Base-by-base conservation (phyloP, 2,329 filamentous ascomycete species). In the Colletotrichum sp. region DNA sequence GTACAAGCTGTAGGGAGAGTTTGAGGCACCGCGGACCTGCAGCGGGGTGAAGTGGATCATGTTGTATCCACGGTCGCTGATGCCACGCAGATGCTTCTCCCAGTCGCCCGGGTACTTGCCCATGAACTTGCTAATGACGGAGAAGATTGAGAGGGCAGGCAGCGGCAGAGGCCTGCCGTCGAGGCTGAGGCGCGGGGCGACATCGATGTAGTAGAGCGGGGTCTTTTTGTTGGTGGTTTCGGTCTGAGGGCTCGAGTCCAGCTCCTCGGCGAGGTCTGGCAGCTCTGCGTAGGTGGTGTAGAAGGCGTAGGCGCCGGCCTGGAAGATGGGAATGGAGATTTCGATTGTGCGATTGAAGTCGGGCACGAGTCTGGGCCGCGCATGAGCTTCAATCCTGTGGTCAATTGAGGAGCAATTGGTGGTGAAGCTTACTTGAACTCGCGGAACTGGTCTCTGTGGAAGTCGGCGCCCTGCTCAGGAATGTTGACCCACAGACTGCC, bases 41-140 rank as follows among this genome's bases (percentile, higher is more conserved):
- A 99, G 88, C 12, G 97, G 97, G 3, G 97, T 98, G 84, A 99
- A 99, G 85, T 99, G 97, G 76, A 99, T 93, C 96, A 98, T 98
- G 86, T 99, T 99, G 89, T 99, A 99, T 61, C 96, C 96, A 76
- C 97, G 91, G 80, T 94, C 92, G 83, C 95, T 94, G 83, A 99
- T 98, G 32, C 97, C 96, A 72, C 91, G 90, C 73, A 99, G 87
- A 83, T 98, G 96, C 67, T 92, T 94, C 82, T 98, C 92, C 96
- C 96, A 99, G 81, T 98, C 95, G 18, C 89, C 89, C 0, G 96
- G 95, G 82, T 97, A 98, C 81, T 93, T 93, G 77, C 97, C 97
- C 95, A 99, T 97, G 86, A 98, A 98, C 86, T 99, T 99, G 82
- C 96, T 98, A 77, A 99, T 95, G 71, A 96, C 90, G 13, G 97